Percentiles rank a stretch among this genome's conserved stretches.
These are phyloP conservation scores for Fusarium sp. DNA, from an alignment of 2,329 filamentous ascomycete species.

Conservation along the genomic window DNA sequence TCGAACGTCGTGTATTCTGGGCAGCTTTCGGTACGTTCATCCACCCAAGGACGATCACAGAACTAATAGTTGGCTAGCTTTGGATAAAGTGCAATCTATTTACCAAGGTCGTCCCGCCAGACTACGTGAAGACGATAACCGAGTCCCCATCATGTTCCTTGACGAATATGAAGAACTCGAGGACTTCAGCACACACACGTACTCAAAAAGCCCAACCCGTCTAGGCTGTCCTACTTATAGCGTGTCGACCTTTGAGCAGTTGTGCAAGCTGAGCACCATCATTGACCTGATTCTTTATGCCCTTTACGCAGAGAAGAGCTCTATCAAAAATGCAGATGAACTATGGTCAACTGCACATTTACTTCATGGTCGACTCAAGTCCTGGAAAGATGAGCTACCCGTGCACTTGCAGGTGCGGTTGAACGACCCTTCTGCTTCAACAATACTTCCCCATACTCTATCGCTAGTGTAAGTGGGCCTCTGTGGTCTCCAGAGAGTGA, in stretches of 20 bases:
- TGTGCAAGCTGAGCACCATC: constrained; percentile 62
- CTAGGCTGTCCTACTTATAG: constrained; percentile 57
- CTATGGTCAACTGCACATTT: constrained; percentile 51
- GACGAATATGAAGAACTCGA: constrained; percentile 67
- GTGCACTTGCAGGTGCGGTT: constrained; percentile 50
- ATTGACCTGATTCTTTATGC: constrained; percentile 61
- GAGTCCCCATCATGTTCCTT: constrained; percentile 61
- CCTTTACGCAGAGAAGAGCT: constrained; percentile 59
- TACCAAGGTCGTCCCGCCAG: constrained; percentile 66
- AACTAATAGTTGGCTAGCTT: constrained; percentile 25
- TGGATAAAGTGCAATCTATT: constrained; percentile 67
- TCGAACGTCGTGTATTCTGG: constrained; percentile 58
- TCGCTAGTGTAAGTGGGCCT: constrained; percentile 4
- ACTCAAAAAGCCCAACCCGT: constrained; percentile 47
- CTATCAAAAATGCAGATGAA: constrained; percentile 45
- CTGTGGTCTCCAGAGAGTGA: background rate
- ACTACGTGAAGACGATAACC: constrained; percentile 59
- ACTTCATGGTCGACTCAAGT: constrained; percentile 57
- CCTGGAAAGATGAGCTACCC: constrained; percentile 59
- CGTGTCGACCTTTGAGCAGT: constrained; percentile 58
- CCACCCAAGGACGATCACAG: rapidly evolving
- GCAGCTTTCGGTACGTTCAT: constrained; percentile 31
- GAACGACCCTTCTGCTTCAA: constrained; percentile 43
- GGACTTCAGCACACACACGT: constrained; percentile 61
- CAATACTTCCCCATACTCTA: constrained; percentile 31